phyloP scores from a whole-genome alignment of 768 basidiomycete genomes.

The Tulasnella calospora region DNA sequence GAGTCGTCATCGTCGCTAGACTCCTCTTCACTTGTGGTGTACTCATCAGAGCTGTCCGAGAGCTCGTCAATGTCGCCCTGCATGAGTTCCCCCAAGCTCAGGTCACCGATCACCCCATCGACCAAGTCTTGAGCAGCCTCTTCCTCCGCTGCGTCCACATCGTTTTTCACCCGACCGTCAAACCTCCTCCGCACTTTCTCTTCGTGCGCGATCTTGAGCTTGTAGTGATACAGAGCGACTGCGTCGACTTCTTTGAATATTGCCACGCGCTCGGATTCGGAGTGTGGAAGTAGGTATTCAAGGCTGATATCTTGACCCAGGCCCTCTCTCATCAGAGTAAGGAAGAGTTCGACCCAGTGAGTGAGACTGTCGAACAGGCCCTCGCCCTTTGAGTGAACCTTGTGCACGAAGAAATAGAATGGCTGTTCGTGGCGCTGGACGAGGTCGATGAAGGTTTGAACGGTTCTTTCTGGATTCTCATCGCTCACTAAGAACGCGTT shows the following conservation, averaged over 20 bases:
- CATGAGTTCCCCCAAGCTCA: conserved; percentile 76
- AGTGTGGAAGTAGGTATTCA: conserved; percentile 84
- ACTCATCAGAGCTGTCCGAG: conserved; percentile 34
- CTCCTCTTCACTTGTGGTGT: conserved; percentile 38
- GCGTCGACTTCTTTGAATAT: conserved; percentile 84
- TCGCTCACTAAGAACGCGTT: conserved; percentile 55
- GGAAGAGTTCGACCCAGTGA: conserved; percentile 94
- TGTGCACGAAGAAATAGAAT: conserved; percentile 97
- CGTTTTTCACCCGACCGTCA: conserved; percentile 46
- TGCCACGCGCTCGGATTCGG: conserved; percentile 64
- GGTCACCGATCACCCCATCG: conserved; percentile 71
- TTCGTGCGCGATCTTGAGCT: conserved; percentile 88
- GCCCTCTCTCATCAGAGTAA: conserved; percentile 85
- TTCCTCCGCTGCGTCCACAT: conserved; percentile 66
- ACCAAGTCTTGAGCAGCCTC: conserved; percentile 78
- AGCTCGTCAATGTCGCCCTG: conserved; percentile 57
- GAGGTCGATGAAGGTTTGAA: conserved; percentile 89
- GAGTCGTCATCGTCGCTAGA: conserved; percentile 42
- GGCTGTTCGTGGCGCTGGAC: conserved; percentile 91
- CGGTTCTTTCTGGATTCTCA: conserved; percentile 77
- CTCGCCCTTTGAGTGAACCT: conserved; percentile 95
- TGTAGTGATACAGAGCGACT: conserved; percentile 88
- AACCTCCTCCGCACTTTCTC: conserved; percentile 86
- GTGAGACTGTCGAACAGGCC: conserved; percentile 90
- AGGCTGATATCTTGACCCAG: conserved; percentile 68